Percentiles rank a stretch among this genome's conserved stretches.
Evolutionary conservation across 345 rosid genomes (phyloP).

Genomic region (Eucalyptus curtisii): DNA sequence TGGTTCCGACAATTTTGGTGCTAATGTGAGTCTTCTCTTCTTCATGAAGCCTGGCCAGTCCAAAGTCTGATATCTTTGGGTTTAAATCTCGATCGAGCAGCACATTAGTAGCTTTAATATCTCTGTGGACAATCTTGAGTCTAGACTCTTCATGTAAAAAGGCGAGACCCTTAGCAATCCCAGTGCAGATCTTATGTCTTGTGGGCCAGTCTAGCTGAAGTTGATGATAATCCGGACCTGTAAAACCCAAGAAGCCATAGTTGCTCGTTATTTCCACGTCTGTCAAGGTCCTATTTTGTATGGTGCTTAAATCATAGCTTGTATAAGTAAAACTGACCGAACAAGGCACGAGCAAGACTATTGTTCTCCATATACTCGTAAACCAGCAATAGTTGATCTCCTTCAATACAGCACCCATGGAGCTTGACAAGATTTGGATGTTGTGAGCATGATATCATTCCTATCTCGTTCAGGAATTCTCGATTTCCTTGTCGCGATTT

Average conservation of each 20-base stretch:
- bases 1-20: constrained; percentile 57
- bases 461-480: constrained; percentile 61
- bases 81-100: constrained; percentile 38
- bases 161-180: constrained; percentile 53
- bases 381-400: constrained; percentile 39
- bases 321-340: constrained; percentile 22
- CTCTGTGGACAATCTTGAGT: constrained; percentile 49
- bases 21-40: constrained; percentile 41
- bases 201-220: constrained; percentile 30
- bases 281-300: background rate
- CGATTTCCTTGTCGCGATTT: constrained; percentile 66
- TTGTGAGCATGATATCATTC: constrained; percentile 52
- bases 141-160: constrained; percentile 49
- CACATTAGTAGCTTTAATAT: constrained; percentile 48
- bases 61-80: constrained; percentile 61
- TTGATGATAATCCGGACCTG: constrained; percentile 4
- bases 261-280: background rate
- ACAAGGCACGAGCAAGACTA: constrained; percentile 37
- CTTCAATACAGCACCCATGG: constrained; percentile 59
- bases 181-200: constrained; percentile 31
- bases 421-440: constrained; percentile 68
- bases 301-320: background rate
- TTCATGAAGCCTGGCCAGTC: constrained; percentile 40
- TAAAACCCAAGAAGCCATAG: background rate
- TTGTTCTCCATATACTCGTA: constrained; percentile 74